A percentile compares a stretch with the other conserved stretches of the same genome.
These are phyloP conservation scores for Nakazawaea sp. DNA, from an alignment of 805 yeast genomes.

Conservation along the genomic window DNA sequence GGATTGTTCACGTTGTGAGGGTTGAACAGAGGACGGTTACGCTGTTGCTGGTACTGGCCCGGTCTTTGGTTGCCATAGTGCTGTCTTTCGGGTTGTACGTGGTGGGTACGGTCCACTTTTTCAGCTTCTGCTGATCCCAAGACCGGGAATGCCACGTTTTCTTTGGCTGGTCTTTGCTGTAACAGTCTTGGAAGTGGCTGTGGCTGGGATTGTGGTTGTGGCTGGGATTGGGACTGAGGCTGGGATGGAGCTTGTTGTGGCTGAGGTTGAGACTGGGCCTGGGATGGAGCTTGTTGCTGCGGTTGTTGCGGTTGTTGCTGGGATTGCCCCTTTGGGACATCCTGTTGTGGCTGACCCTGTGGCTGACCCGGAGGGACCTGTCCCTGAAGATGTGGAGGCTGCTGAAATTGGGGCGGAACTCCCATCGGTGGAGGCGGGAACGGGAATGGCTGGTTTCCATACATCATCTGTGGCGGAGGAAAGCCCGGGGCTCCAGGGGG, in stretches of 20 bases:
- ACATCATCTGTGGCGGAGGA: constrained; percentile 11
- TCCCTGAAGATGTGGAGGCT: constrained; percentile 14
- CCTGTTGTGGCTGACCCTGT: constrained; percentile 16
- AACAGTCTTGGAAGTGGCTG: neutral
- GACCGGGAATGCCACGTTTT: constrained; percentile 43
- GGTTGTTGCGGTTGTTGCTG: constrained; percentile 22
- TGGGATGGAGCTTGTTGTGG: constrained; percentile 7
- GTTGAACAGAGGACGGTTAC: constrained; percentile 8
- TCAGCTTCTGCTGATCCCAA: constrained; percentile 38
- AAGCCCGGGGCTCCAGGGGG: constrained; percentile 13
- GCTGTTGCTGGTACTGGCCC: neutral
- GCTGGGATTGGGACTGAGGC: constrained; percentile 7
- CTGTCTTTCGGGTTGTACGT: constrained; percentile 17
- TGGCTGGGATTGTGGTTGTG: neutral
- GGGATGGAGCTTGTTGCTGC: constrained; percentile 20
- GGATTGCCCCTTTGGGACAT: constrained; percentile 14
- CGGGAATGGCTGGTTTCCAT: constrained; percentile 17
- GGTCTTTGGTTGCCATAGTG: constrained; percentile 2
- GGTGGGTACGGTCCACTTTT: constrained; percentile 14
- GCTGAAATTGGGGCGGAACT: constrained; percentile 3
- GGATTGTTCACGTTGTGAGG: constrained; percentile 22
- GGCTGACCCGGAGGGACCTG: constrained; percentile 13
- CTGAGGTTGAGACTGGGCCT: constrained; percentile 8
- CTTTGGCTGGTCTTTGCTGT: constrained; percentile 1
- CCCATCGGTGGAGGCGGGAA: constrained; percentile 11